Conservation (phyloP, 768 basidiomycete genomes). For the Strobilomyces confusus region DNA sequence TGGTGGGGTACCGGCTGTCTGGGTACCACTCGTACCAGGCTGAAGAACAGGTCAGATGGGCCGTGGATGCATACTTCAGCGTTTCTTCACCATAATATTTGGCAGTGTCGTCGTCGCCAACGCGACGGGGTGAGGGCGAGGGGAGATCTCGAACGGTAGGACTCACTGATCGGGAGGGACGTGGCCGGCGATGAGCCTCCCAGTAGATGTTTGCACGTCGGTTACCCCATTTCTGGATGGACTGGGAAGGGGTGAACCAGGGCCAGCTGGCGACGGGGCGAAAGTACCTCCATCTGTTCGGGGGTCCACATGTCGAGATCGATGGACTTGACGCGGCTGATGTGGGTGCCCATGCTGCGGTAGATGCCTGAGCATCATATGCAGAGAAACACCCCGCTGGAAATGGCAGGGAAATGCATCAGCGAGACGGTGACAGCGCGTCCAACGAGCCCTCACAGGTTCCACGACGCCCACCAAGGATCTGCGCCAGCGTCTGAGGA, state of each 20-base stretch:
- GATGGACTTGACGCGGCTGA: slow-evolving; percentile 94
- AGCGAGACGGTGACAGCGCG: not conserved
- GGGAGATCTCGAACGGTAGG: too few relatives aligned
- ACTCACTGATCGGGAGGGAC: slow-evolving; percentile 92
- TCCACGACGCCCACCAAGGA: slow-evolving; percentile 98
- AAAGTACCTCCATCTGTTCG: slow-evolving; percentile 86
- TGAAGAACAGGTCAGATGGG: too few relatives aligned
- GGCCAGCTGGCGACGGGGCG: slow-evolving; percentile 13
- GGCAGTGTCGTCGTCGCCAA: too few relatives aligned
- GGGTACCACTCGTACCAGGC: too few relatives aligned
- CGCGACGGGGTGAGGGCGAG: not conserved
- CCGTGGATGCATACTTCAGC: too few relatives aligned
- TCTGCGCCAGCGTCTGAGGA: slow-evolving; percentile 43
- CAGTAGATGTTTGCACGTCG: slow-evolving; percentile 90
- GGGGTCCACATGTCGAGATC: slow-evolving; percentile 98
- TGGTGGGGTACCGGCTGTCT: too few relatives aligned
- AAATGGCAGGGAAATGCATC: slow-evolving; percentile 2
- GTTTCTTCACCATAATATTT: too few relatives aligned
- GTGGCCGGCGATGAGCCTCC: slow-evolving; percentile 92
- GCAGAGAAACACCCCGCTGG: slow-evolving; percentile 88
- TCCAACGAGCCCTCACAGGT: slow-evolving; percentile 55
- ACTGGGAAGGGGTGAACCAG: slow-evolving; percentile 35
- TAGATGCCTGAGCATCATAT: slow-evolving; percentile 98
- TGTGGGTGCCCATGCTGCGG: slow-evolving; percentile 97
- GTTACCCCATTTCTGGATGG: slow-evolving; percentile 95